A percentile compares a stretch with the other conserved stretches of the same genome.
Evolutionary conservation across 345 rosid genomes (phyloP).

Genomic region (Gynandropsis gynandra): DNA sequence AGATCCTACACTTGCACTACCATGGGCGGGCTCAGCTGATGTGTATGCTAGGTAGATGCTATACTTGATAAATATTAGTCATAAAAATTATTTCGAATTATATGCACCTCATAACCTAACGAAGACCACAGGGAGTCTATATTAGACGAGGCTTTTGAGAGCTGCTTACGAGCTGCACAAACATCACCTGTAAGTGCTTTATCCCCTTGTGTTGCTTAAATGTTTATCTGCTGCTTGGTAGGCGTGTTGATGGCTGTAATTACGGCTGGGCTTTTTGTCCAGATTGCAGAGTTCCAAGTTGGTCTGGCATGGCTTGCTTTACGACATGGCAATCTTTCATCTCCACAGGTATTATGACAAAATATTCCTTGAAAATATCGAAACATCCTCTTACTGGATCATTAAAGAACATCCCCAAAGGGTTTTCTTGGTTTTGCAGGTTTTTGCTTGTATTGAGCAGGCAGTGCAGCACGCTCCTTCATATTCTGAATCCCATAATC

Average conservation of each 20-base stretch:
- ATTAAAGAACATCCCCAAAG: neutral
- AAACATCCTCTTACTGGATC: neutral
- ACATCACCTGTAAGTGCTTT: constrained; percentile 65
- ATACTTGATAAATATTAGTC: constrained; percentile 10
- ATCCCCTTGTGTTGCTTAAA: constrained; percentile 16
- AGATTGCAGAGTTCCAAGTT: constrained; percentile 89
- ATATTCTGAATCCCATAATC: constrained; percentile 76
- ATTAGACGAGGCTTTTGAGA: constrained; percentile 77
- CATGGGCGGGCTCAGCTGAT: constrained; percentile 99
- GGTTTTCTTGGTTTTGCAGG: constrained; percentile 39
- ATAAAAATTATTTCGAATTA: neutral
- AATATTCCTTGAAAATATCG: neutral
- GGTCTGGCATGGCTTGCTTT: constrained; percentile 86
- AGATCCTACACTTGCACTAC: constrained; percentile 90
- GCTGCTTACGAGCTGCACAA: constrained; percentile 84
- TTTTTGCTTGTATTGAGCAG: constrained; percentile 77
- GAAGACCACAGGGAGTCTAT: constrained; percentile 44
- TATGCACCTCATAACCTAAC: constrained; percentile 17
- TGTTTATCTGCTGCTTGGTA: constrained; percentile 7
- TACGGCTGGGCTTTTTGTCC: constrained; percentile 28
- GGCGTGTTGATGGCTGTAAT: constrained; percentile 12
- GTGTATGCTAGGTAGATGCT: constrained; percentile 44
- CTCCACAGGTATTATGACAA: constrained; percentile 60
- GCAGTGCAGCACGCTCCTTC: constrained; percentile 81
- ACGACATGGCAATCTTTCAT: constrained; percentile 53